These are phyloP conservation scores for Hypoxylon sp. DNA, from an alignment of 2,329 filamentous ascomycete genomes.

Conservation along the genomic window DNA sequence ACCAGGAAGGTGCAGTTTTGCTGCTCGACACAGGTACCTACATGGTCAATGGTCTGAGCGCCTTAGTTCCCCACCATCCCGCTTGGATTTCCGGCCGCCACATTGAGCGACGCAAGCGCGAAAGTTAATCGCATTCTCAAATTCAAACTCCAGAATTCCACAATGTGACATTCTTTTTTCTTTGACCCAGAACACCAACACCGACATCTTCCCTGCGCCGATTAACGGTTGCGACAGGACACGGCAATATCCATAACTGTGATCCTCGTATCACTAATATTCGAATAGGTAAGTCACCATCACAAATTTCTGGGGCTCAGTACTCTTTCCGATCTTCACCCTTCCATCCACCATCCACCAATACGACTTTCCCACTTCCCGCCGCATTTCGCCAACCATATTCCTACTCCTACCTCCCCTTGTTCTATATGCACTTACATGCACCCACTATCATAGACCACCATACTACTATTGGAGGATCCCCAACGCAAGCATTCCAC, in stretches of 20 bases:
- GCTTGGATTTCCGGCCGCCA: constrained; percentile 38
- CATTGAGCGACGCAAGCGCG: constrained; percentile 39
- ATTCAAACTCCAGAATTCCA: constrained; percentile 38
- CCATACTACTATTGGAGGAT: not conserved
- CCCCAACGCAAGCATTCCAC: not conserved
- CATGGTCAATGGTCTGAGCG: constrained; percentile 26
- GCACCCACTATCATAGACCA: not conserved
- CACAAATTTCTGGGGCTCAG: not conserved
- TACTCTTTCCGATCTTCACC: constrained; percentile 10
- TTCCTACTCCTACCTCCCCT: not conserved
- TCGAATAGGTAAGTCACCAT: constrained; percentile 18
- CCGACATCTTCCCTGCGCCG: constrained; percentile 24
- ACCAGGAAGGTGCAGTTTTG: not conserved
- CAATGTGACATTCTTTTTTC: constrained; percentile 43
- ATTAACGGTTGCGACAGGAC: constrained; percentile 21
- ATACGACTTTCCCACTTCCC: not conserved
- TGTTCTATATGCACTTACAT: not conserved
- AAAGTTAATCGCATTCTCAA: constrained; percentile 43
- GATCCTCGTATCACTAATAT: constrained; percentile 5
- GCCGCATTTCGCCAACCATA: not conserved
- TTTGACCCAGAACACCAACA: constrained; percentile 18
- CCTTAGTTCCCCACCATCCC: constrained; percentile 33
- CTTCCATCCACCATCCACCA: constrained; percentile 8
- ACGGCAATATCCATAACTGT: constrained; percentile 14
- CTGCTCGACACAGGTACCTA: not conserved